phyloP scores from a whole-genome alignment of 75 land plant species.

The Sequoia sempervirens region DNA sequence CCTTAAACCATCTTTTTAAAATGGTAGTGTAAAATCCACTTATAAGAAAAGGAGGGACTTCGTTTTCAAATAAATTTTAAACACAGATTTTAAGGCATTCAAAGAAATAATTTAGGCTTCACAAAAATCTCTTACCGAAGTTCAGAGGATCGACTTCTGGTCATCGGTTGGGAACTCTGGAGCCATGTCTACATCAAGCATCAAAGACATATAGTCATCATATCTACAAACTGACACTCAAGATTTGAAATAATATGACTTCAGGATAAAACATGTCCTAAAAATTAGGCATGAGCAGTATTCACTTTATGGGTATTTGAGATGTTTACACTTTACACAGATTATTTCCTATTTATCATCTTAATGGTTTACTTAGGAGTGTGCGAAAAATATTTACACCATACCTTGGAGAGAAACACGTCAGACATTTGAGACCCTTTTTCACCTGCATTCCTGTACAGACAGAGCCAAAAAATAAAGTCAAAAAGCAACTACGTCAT shows the following conservation, averaged over 20 bases:
- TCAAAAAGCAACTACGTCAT: neutral
- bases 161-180: constrained; percentile 58
- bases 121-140: constrained; percentile 21
- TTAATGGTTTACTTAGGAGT: neutral
- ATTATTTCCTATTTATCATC: neutral
- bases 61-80: neutral
- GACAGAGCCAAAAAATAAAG: neutral
- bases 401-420: neutral
- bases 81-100: neutral
- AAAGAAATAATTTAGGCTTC: neutral
- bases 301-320: neutral
- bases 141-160: constrained; percentile 59
- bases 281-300: neutral
- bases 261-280: neutral
- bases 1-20: neutral
- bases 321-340: neutral
- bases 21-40: neutral
- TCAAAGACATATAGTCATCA: neutral
- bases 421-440: constrained; percentile 4
- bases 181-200: constrained; percentile 46
- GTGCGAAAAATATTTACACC: neutral
- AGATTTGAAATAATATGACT: neutral
- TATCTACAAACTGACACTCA: neutral
- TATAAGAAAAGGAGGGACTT: neutral
- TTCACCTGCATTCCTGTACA: constrained; percentile 4